Conservation (phyloP, 2,329 filamentous ascomycete species). For the Aaosphaeria arxii region DNA sequence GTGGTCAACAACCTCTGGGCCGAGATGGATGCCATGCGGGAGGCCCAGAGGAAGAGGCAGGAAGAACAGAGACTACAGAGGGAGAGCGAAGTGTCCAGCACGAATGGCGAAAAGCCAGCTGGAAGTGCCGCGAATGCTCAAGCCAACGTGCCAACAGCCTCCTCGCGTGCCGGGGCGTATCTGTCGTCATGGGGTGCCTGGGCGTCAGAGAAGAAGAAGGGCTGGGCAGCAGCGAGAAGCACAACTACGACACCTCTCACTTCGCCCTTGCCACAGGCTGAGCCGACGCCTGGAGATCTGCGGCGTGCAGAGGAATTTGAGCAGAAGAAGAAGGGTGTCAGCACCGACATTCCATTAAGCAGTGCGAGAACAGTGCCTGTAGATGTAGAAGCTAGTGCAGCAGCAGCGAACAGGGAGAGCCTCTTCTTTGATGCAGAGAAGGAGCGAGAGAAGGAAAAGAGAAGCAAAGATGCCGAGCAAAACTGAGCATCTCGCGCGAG, state of each 20-base stretch:
- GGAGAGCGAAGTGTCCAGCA: constrained; percentile 20
- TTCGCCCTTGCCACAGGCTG: constrained; percentile 16
- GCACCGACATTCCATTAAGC: background rate
- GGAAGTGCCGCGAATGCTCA: constrained; percentile 44
- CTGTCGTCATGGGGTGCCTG: constrained; percentile 62
- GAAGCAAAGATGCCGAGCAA: background rate
- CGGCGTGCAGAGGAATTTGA: constrained; percentile 27
- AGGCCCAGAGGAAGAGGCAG: constrained; percentile 64
- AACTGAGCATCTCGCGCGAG: background rate
- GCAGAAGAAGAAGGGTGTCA: constrained; percentile 2
- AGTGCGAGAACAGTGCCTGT: constrained; percentile 9
- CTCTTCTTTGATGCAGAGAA: constrained; percentile 18
- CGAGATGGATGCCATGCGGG: constrained; percentile 80
- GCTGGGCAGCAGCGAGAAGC: constrained; percentile 21
- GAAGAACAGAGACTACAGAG: constrained; percentile 53
- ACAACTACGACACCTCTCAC: constrained; percentile 16
- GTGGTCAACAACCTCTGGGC: constrained; percentile 87
- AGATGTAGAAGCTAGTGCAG: constrained; percentile 6
- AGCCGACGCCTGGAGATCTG: constrained; percentile 17
- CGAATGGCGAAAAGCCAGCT: constrained; percentile 1
- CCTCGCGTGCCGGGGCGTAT: constrained; percentile 59
- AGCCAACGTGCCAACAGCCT: constrained; percentile 52
- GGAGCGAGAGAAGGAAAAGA: background rate
- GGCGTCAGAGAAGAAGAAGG: constrained; percentile 69
- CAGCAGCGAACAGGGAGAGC: constrained; percentile 5